Base-by-base conservation (phyloP, 495 filamentous ascomycete genomes). In the Alectoria sarmentosa region DNA sequence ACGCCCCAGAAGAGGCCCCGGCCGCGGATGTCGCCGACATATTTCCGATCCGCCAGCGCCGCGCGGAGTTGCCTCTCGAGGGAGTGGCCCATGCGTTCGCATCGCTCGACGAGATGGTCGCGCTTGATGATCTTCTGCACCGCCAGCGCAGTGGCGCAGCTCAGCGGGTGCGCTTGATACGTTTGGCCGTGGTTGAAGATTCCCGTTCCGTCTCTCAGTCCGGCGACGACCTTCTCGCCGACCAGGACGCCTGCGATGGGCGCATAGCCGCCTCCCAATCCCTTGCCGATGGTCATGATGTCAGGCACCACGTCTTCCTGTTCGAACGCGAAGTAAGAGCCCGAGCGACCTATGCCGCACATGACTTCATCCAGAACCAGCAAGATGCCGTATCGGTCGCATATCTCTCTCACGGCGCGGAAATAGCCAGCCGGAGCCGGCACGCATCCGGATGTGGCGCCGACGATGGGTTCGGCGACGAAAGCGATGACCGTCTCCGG, bases 301-400 rank as follows among this genome's bases (percentile, higher is more conserved):
- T 90, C 88, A 0, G 86, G 86, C 0, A 81, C 77, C 17, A 85
- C 74, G 55, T 65, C 78, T 70, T 90, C 87, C 52, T 84, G 80
- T 62, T 89, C 79, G 84, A 86, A 91, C 4, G 84, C 86, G 60
- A 88, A 85, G 7, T 88, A 70, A 5, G 84, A 88, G 1, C 88
- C 88, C 21, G 79, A 82, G 11, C 86, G 79, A 1, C 88, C 88
- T 83, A 89, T 90, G 0, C 88, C 90, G 69, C 87, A 84, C 89
- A 93, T 92, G 41, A 91, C 82, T 65, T 93, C 90, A 63, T 93
- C 90, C 9, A 89, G 74, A 56, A 91, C 86, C 36, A 90, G 76
- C 4, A 91, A 79, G 0, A 83, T 85, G 37, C 86, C 88, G 68
- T 90, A 77, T 64, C 82, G 82, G 37, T 83, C 74, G 70, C 88